Evolutionary conservation across 2,329 filamentous ascomycete genomes (phyloP).

Genomic region (Trichophyton simii): DNA sequence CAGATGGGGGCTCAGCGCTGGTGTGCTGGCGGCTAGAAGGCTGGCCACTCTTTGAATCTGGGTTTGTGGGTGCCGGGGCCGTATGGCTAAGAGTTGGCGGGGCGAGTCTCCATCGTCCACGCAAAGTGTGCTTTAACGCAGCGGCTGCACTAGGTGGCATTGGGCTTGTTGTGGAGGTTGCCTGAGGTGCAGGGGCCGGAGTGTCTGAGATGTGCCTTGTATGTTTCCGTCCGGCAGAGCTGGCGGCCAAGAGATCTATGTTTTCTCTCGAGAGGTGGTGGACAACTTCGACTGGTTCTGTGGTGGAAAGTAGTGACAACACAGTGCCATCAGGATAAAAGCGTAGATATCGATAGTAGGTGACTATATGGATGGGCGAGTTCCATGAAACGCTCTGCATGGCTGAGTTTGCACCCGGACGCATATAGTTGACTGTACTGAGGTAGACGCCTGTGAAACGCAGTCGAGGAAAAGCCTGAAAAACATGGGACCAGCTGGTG

Average conservation of each 20-base stretch:
- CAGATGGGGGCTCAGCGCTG: background rate
- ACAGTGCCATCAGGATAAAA: conserved; percentile 83
- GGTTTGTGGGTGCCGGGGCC: background rate
- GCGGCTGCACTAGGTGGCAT: conserved; percentile 31
- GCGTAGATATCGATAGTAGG: conserved; percentile 92
- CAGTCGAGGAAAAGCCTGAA: conserved; percentile 68
- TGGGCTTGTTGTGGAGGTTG: conserved; percentile 15
- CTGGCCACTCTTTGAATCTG: background rate
- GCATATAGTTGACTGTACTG: conserved; percentile 87
- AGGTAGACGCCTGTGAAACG: conserved; percentile 97
- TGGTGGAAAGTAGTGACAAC: conserved; percentile 67
- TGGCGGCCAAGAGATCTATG: conserved; percentile 33
- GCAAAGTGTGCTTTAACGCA: conserved; percentile 56
- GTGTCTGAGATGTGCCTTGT: conserved; percentile 31
- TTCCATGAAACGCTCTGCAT: conserved; percentile 59
- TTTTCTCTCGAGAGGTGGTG: conserved; percentile 66
- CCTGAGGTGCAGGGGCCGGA: conserved; percentile 18
- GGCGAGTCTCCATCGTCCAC: conserved; percentile 55
- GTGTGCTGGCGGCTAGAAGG: background rate
- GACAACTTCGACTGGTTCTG: conserved; percentile 76
- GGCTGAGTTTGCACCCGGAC: conserved; percentile 60
- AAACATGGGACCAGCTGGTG: conserved; percentile 54
- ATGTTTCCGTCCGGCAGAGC: conserved; percentile 22
- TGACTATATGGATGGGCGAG: conserved; percentile 84
- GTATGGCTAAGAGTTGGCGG: conserved; percentile 16